Base-by-base conservation (phyloP, 805 yeast species). In the Saccharomycopsis javanensis region DNA sequence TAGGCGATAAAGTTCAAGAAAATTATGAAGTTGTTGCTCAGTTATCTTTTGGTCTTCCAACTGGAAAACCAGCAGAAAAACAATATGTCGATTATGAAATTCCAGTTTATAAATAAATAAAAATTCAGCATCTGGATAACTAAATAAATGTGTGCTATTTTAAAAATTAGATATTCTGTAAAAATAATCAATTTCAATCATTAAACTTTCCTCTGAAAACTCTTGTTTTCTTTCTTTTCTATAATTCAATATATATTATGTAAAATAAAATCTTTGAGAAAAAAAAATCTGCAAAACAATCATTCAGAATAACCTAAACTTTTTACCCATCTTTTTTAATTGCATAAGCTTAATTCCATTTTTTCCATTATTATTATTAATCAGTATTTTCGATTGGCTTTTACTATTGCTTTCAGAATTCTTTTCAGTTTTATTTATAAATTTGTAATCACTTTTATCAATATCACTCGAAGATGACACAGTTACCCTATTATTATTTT, bases 31-130 rank as follows among this genome's bases (percentile, higher is more conserved):
- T 78, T 53, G 74, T 71, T 58, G 74, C 80, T 45, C 81, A 79
- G 68, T 70, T 79, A 63, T 78, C 74, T 42, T 79, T 79, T 60
- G 82, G 82, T 66, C 61, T 70, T 16, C 76, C 76, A 63, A 72
- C 66, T 51, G 64, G 55, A 23, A 64, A 62, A 18, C 66, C 77
- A 11, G 66, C 63, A 48, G 75, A 68, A 55, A 79, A 79, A 70
- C 52, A 68, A 11, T 77, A 71, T 65, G 67, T 70, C 34, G 77
- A 76, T 25, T 71, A 72, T 66, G 71, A 70, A 60, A 78, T 34
- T 23, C 54, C 45, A 35, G 38, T 52, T 35, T 28, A 25, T 5
- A 42, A 52, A 37, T 52, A 15, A 42, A 15, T 8, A 7, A 8
- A 4, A 20, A 23, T 20, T 16, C 3, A 42, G 23, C 10, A 11